These are phyloP conservation scores for Hygrophoropsis aurantiaca DNA, from an alignment of 768 basidiomycete species.

Conservation along the genomic window DNA sequence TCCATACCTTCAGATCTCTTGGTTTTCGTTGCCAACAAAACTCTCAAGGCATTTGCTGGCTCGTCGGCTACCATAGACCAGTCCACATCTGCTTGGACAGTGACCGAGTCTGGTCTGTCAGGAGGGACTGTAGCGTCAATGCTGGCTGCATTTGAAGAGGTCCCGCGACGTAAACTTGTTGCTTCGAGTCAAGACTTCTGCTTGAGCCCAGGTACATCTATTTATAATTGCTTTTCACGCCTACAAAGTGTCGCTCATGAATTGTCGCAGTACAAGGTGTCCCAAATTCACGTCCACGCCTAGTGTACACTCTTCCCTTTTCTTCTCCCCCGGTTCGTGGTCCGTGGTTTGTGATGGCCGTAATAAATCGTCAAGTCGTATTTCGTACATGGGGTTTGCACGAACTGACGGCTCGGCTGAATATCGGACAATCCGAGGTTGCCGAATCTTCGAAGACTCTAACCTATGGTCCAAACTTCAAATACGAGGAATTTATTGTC, in stretches of 20 bases:
- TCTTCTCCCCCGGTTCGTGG: slow-evolving; percentile 24
- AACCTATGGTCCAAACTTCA: slow-evolving; percentile 62
- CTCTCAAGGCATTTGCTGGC: slow-evolving; percentile 44
- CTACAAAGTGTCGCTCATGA: neutral
- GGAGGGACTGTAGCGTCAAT: slow-evolving; percentile 30
- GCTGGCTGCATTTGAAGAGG: slow-evolving; percentile 21
- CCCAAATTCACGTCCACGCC: slow-evolving; percentile 10
- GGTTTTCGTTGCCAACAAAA: slow-evolving; percentile 62
- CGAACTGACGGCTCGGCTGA: slow-evolving; percentile 12
- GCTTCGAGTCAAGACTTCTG: slow-evolving; percentile 29
- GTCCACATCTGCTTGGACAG: slow-evolving; percentile 44
- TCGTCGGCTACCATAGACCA: slow-evolving; percentile 34
- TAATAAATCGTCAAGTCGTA: slow-evolving; percentile 41
- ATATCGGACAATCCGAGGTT: slow-evolving; percentile 10
- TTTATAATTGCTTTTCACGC: neutral
- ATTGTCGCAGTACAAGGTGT: slow-evolving; percentile 18
- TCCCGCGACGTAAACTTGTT: slow-evolving; percentile 21
- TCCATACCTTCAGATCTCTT: slow-evolving; percentile 67
- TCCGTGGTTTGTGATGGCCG: slow-evolving; percentile 37
- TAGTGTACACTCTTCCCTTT: slow-evolving; percentile 29
- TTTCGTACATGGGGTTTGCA: slow-evolving; percentile 48
- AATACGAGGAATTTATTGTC: slow-evolving; percentile 63
- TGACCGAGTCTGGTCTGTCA: slow-evolving; percentile 32
- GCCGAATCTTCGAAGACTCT: slow-evolving; percentile 13
- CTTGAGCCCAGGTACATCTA: slow-evolving; percentile 33